Base-by-base conservation (phyloP, 1,284 basidiomycete species). In the Ceratobasidium sp. region DNA sequence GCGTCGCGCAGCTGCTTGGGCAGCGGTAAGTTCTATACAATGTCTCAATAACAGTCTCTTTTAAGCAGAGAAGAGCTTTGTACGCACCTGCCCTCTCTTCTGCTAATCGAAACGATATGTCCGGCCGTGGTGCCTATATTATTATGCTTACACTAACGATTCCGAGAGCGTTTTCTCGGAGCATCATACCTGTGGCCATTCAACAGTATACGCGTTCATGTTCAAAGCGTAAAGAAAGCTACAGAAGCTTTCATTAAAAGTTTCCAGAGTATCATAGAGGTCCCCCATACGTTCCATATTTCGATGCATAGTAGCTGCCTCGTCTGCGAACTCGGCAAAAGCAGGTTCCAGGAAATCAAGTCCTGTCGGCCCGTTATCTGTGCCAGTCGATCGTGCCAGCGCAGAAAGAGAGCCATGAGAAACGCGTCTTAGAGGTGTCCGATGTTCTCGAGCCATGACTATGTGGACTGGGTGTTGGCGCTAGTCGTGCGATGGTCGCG, bases 231-330 rank as follows among this genome's bases (percentile, higher is more conserved):
- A 97, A 23, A 98, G 85, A 88, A 93, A 97, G 83, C 94, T 95
- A 12, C 96, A 93, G 83, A 98, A 98, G 54, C 92, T 92, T 84
- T 98, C 96, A 83, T 98, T 97, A 87, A 98, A 98, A 13, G 90
- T 91, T 4, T 90, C 89, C 65, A 98, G 88, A 23, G 94, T 92
- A 67, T 92, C 87, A 83, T 94, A 91, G 77, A 98, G 89, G 28
- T 87, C 86, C 77, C 90, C 89, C 81, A 98, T 87, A 28, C 89
- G 90, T 79, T 93, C 90, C 0, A 95, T 85, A 84, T 96, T 96
- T 23, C 89, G 85, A 68, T 94, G 91, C 28, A 98, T 88, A 0
- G 91, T 87, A 44, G 95, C 93, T 0, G 92, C 91, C 86, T 98
- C 96, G 84, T 98, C 96, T 12, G 92, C 88, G 61, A 98, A 91